Evolutionary conservation across 177 flowering plant species (phyloP), one percentile per base, ranked within the genome.

Genomic region (Vitis hybrid): DNA sequence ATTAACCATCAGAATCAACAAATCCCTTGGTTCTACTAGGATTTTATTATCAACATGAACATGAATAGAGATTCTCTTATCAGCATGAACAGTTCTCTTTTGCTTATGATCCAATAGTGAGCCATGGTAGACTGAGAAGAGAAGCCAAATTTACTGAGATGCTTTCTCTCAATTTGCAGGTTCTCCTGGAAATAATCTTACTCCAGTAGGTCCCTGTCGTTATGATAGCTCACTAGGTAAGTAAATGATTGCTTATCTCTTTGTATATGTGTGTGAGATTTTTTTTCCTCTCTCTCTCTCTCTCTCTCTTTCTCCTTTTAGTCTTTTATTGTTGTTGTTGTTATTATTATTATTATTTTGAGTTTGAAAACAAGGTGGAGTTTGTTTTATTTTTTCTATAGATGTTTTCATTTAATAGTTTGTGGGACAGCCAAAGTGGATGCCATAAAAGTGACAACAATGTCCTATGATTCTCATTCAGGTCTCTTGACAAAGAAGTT

Each of bases 141-240:
- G 11, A 53, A 22, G 45, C 52, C 53, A 52, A 2, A 60, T 51
- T 60, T 71, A 16, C 45, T 58, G 64, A 51, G 60, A 56, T 16
- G 11, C 26, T 51, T 68, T 63, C 39, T 58, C 8, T 57, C 7
- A 65, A 45, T 62, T 78, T 80, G 75, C 86, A 95, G 99, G 91
- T 75, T 95, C 98, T 52, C 97, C 93, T 22, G 85, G 83, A 77
- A 85, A 84, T 75, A 75, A 80, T 72, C 87, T 86, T 22, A 93
- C 97, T 76, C 95, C 94, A 52, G 89, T 79, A 70, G 97, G 99
- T 70, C 85, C 93, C 51, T 91, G 98, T 79, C 96, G 99, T 49
- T 95, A 91, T 83, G 97, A 95, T 80, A 93, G 97, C 80, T 95
- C 99, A 62, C 78, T 95, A 69, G 98, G 99, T 93, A 88, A 78